Conservation (phyloP, 208 protist genomes). For the Leptomonas seymouri region DNA sequence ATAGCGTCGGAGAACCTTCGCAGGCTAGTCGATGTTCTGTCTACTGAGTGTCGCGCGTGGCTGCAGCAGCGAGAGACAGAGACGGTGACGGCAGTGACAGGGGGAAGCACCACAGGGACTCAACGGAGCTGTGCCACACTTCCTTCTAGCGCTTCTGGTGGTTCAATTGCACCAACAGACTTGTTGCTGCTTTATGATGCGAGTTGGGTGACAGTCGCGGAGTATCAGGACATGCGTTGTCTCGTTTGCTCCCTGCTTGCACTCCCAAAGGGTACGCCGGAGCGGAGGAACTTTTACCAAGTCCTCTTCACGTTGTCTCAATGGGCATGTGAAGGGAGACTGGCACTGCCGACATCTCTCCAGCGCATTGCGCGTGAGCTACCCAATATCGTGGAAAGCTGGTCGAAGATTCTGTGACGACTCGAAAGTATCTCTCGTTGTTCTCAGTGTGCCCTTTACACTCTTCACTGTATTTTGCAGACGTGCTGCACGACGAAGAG, state of each 20-base stretch:
- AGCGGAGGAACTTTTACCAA: conserved; percentile 44
- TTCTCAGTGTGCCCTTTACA: background rate
- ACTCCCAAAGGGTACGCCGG: conserved; percentile 11
- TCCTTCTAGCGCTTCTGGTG: background rate
- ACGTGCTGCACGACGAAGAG: too few relatives aligned
- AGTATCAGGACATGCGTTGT: conserved; percentile 35
- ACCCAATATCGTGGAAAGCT: conserved; percentile 40
- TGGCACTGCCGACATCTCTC: conserved; percentile 8
- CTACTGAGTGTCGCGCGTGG: conserved; percentile 22
- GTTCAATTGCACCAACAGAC: background rate
- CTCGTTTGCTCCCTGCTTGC: conserved; percentile 34
- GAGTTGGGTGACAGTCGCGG: conserved; percentile 34
- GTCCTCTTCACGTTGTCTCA: conserved; percentile 59
- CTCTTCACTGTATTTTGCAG: background rate
- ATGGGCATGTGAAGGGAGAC: conserved; percentile 44
- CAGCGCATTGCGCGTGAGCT: conserved; percentile 52
- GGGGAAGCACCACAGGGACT: background rate
- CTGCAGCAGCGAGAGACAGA: conserved; percentile 18
- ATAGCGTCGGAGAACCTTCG: conserved; percentile 37
- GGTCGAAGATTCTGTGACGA: conserved; percentile 17
- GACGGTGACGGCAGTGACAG: background rate
- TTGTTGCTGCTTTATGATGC: conserved; percentile 22
- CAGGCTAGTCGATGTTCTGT: conserved; percentile 13
- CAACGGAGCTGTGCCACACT: background rate
- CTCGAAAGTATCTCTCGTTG: too few relatives aligned